Evolutionary conservation across 2,329 filamentous ascomycete species (phyloP), one percentile per base, ranked within the genome.

Genomic region (Ambrosiella beaveri): DNA sequence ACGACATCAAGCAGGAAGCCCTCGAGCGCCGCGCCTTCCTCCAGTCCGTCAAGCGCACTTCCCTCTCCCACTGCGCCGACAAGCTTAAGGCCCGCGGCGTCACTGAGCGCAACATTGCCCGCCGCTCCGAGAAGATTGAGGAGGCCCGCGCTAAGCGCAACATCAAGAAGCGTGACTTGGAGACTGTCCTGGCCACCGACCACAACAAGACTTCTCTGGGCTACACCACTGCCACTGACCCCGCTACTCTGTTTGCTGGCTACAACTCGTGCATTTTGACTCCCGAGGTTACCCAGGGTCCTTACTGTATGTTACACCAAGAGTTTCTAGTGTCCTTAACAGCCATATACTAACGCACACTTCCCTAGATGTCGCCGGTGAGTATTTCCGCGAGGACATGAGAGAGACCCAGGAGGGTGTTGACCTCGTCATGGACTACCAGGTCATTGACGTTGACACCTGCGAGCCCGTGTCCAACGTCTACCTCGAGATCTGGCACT

Each of bases 201-300:
- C 70, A 74, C 62, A 66, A 67, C 58, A 67, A 68, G 36, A 69
- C 69, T 9, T 62, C 63, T 2, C 53, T 65, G 2, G 63, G 62
- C 2, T 71, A 70, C 61, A 66, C 65, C 15, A 50, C 63, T 13
- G 60, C 65, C 59, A 64, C 66, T 1, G 64, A 66, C 15, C 63
- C 65, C 6, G 57, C 64, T 35, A 66, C 60, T 59, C 61, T 72
- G 5, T 72, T 72, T 61, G 64, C 64, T 2, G 66, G 66, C 45
- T 70, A 70, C 60, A 66, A 65, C 17, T 71, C 70, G n/a, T 79
- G 76, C 59, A 68, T 77, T 11, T 67, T 78, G 37, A 72, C 70
- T 3, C 74, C 74, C 0, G 75, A 78, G 62, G 73, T 74, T 13
- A 78, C 74, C 2, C 68, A 76, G 63, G 75, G 75, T 2, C 75